Evolutionary conservation across 2,329 filamentous ascomycete species (phyloP), one percentile per base, ranked within the genome.

Genomic region (Cytospora piceicola): DNA sequence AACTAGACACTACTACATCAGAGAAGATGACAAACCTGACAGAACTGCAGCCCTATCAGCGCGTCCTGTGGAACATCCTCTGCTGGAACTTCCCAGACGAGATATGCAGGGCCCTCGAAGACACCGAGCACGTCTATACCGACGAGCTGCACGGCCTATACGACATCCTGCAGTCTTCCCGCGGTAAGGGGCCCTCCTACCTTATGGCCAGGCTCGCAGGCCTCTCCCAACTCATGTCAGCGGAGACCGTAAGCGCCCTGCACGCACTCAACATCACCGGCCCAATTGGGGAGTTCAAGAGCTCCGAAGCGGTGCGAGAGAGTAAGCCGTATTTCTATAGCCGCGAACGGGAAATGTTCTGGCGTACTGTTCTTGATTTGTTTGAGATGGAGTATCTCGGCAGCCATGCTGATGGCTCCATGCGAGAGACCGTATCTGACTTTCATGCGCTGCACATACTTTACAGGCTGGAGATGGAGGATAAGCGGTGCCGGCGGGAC

Each of bases 381-480:
- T 67, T 61, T n/a, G 24, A 61, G 15, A 49, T 30, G 9, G 62
- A 58, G 11, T 65, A 46, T 24, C 46, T 67, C 17, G 58, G 65
- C 34, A 9, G 20, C 12, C 58, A 58, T 14, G 51, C 42, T 12
- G 53, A 61, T n/a, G 58, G 57, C 24, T 61, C 62, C 11, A 55
- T 34, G 22, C 58, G 57, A 34, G 62, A 61, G 15, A 17, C 8
- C 4, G 59, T 62, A 34, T 30, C 54, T 20, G 58, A 58, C 53
- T 67, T 67, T 11, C 52, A 60, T 49, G 59, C 58, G 1, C 58
- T 65, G 42, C 65, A 67, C 39, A 53, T 61, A 22, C 30, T 67
- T 34, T 67, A 61, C 29, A 59, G 58, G 15, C n/a, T 67, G n/a
- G 57, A 67, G 2, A 32, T 58, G 17, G 65, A 67, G 58, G 42